phyloP scores from a whole-genome alignment of 2,329 filamentous ascomycete genomes.

The Talaromyces islandicus region DNA sequence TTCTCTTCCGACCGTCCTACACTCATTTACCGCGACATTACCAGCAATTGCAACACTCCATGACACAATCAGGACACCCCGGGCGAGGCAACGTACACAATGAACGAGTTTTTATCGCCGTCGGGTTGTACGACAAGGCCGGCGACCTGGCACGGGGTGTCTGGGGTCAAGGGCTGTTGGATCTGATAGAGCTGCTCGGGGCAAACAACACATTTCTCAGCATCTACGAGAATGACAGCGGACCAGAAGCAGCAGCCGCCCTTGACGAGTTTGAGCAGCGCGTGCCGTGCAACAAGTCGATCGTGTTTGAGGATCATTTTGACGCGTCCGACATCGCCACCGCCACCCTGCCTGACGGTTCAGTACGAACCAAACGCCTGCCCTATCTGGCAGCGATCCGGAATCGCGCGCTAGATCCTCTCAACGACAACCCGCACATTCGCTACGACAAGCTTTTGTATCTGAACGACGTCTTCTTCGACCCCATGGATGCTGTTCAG shows the following conservation, averaged over 20 bases:
- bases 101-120: conserved; percentile 68
- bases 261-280: conserved; percentile 48
- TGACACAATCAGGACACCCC: conserved; percentile 23
- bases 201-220: conserved; percentile 64
- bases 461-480: conserved; percentile 63
- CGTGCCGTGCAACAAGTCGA: conserved; percentile 44
- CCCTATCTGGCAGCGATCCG: conserved; percentile 67
- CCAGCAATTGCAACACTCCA: conserved; percentile 26
- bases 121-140: conserved; percentile 61
- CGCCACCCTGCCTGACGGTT: conserved; percentile 49
- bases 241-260: conserved; percentile 49
- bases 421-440: conserved; percentile 37
- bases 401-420: conserved; percentile 61
- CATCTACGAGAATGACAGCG: conserved; percentile 68
- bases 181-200: conserved; percentile 61
- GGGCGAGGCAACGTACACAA: conserved; percentile 48
- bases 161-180: conserved; percentile 58
- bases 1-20: conserved; percentile 52
- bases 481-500: conserved; percentile 54
- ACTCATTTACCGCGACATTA: conserved; percentile 51
- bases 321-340: conserved; percentile 52
- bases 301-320: conserved; percentile 58
- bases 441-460: conserved; percentile 54
- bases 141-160: conserved; percentile 56
- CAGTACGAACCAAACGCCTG: conserved; percentile 63